These are phyloP conservation scores for Schoenoplectus tabernaemontani DNA, from an alignment of 202 grass and related monocot species.

Conservation along the genomic window DNA sequence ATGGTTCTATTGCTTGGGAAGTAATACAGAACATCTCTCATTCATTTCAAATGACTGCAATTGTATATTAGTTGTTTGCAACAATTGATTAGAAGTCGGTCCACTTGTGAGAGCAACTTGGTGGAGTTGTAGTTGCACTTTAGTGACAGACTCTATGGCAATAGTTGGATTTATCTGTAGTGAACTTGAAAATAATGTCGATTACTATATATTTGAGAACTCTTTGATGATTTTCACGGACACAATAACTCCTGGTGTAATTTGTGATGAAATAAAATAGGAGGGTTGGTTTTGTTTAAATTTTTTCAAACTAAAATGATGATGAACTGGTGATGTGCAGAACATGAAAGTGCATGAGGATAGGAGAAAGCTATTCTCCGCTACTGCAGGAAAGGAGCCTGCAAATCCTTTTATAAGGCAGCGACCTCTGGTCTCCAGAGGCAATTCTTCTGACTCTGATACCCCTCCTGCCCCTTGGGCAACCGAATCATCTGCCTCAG, in stretches of 20 bases:
- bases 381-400: constrained; percentile 43
- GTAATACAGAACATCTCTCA: not conserved
- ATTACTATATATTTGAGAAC: not conserved
- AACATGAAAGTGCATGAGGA: constrained; percentile 94
- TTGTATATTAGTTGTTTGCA: not conserved
- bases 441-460: constrained; percentile 42
- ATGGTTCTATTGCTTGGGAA: not conserved
- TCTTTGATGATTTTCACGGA: not conserved
- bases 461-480: constrained; percentile 80
- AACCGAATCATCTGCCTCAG: constrained; percentile 60
- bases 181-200: not conserved
- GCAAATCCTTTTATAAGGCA: constrained; percentile 90
- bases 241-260: not conserved
- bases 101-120: not conserved
- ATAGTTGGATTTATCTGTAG: not conserved
- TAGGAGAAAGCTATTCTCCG: constrained; percentile 93
- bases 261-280: not conserved
- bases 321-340: constrained; percentile 30
- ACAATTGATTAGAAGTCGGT: not conserved
- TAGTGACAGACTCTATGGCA: not conserved
- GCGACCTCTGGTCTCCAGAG: constrained; percentile 56
- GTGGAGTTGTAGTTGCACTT: not conserved
- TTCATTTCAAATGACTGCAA: not conserved
- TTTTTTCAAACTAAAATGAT: not conserved
- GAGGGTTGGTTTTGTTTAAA: not conserved